Evolutionary conservation across 352 stramenopile species (phyloP), one percentile per base, ranked within the genome.

Genomic region (Phytophthora citrophthora): DNA sequence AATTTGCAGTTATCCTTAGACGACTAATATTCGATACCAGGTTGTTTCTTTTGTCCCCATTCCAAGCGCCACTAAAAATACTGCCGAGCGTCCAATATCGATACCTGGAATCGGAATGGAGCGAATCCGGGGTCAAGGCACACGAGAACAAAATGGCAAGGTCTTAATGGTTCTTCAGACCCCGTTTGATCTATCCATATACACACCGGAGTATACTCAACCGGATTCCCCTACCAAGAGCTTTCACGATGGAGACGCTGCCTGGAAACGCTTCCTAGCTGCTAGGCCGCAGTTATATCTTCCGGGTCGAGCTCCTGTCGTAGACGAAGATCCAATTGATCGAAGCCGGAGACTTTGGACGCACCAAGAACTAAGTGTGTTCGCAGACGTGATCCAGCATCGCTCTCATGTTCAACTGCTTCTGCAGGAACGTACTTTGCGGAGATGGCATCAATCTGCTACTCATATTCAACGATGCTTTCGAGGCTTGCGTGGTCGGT

Each of bases 271-370:
- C 31, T 79, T 92, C 46, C 52, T 75, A 6, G 50, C 34, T 12
- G 20, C 53, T 15, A 61, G 68, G 1, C 64, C 79, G 11, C 39
- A 79, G 49, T 7, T 90, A 20, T 89, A 90, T 56, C 64, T 92
- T 5, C 75, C 79, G 11, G 66, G 76, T 53, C 67, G 81, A 23
- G 61, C 57, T 45, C 44, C 79, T 9, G 70, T 79, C 23, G 48
- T 41, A 15, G 75, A 88, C 39, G 81, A 80, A 60, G 77, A 86
- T 41, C 47, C 40, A 1, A 65, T 59, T 9, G 68, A 86, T 27
- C 52, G 31, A n/a, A 41, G 40, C 2, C 76, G 71, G 6, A 72
- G 67, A n/a, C 64, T 89, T 12, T 90, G 79, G 81, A 81, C 76
- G 0, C 54, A 64, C 15, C 49, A 71, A 15, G 64, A 92, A 48